A percentile compares a stretch with the other conserved stretches of the same genome.
Evolutionary conservation across 2,329 filamentous ascomycete species (phyloP).

Genomic region (Magnaporthales sp.): DNA sequence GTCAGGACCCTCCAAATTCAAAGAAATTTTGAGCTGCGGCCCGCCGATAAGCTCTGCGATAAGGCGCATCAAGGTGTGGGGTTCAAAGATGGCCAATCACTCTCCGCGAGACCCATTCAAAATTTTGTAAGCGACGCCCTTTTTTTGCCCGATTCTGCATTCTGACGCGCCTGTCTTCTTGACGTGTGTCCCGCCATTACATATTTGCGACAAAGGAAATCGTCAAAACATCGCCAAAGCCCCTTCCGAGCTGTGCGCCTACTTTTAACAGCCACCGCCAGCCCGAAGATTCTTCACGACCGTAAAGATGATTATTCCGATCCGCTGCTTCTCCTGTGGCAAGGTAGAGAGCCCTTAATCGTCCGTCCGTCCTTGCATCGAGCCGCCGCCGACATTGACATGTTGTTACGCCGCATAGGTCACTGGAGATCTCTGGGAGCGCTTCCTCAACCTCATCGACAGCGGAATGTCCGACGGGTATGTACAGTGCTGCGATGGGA

Average conservation of each 20-base stretch:
- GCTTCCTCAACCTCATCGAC: conserved; percentile 82
- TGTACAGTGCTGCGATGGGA: conserved; percentile 18
- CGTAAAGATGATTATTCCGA: conserved; percentile 88
- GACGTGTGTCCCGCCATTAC: background rate
- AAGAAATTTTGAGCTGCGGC: conserved; percentile 8
- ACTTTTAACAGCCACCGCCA: background rate
- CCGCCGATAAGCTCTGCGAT: conserved; percentile 7
- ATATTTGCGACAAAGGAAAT: background rate
- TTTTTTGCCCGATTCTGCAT: background rate
- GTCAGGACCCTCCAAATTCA: background rate
- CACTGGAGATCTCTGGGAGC: conserved; percentile 94
- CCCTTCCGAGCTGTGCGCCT: background rate
- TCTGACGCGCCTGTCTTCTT: background rate
- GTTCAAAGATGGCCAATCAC: background rate
- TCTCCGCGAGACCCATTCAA: background rate
- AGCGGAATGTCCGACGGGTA: conserved; percentile 69
- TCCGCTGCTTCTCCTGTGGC: conserved; percentile 97
- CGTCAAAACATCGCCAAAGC: background rate
- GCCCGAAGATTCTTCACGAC: background rate
- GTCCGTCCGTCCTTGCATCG: background rate
- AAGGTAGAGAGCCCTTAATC: conserved; percentile 58
- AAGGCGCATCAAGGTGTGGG: conserved; percentile 1
- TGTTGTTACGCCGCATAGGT: conserved; percentile 48
- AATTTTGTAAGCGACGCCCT: conserved; percentile 1
- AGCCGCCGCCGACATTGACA: conserved; percentile 19